Base-by-base conservation (phyloP, 2,329 filamentous ascomycete genomes). In the Aspergillus transmontanensis region DNA sequence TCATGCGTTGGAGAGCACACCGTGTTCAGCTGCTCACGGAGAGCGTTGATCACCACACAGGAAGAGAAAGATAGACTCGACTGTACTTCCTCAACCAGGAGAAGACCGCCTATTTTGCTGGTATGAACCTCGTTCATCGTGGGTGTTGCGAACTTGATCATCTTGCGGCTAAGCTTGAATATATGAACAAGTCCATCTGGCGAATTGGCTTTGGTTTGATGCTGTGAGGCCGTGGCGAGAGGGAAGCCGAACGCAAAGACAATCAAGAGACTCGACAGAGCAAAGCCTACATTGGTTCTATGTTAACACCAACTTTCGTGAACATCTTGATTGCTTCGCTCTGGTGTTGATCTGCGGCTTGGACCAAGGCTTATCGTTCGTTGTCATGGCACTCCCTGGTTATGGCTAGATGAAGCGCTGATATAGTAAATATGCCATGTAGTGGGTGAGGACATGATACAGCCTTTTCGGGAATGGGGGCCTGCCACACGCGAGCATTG, bases 381-480 rank as follows among this genome's bases (percentile, higher is more conserved):
- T 62, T 3, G 67, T 63, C 1, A 67, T 68, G 4, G 66, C 36
- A n/a, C 58, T 64, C 12, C 69, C 53, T 65, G 64, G 70, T n/a
- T 53, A 59, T 1, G 56, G 66, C 66, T 2, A 72, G 43, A 56
- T 72, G 71, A 4, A 72, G 48, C 5, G 71, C 71, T 1, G 71
- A 71, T 1, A 72, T 30, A 1, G 69, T 66, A 9, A 72, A 54
- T 5, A 72, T 69, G 6, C 71, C 69, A 39, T 72, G 71, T 68
- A 72, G 68, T 1, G 71, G 59, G 16, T 67, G 68, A 6, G 68
- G 69, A 6, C 61, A 46, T 11, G 60, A 51, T 2, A 72, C 53
- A 11, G 66, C 71, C 41, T 71, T 68, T 41, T 69, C 55, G 2
- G 69, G 55, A 0, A 70, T 61, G 10, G 60, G 32, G 14, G 58